Base-by-base conservation (phyloP, 176 grass and related monocot genomes). In the Tuctoria greenei region DNA sequence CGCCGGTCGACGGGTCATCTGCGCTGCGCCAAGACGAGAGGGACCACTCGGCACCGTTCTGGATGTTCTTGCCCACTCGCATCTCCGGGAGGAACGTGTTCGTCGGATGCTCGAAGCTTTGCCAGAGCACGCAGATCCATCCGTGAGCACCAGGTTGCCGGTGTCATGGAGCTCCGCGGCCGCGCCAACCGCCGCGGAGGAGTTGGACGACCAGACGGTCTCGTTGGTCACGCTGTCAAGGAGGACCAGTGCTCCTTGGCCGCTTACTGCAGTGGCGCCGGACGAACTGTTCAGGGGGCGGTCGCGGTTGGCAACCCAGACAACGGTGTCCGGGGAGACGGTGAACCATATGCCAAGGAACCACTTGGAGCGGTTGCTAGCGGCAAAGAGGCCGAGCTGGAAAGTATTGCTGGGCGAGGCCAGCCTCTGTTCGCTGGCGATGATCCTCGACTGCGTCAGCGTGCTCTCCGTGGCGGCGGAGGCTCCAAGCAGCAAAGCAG, bases 301-400 rank as follows among this genome's bases (percentile, higher is more conserved):
- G 62, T 79, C 82, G 31, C 90, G 74, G 74, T 93, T 93, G 61
- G 90, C 84, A 46, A 93, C 86, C 90, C 90, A 93, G n/a, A 93
- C 67, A 6, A 93, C 46, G 58, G 68, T 73, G 35, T 38, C 42
- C 14, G 87, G 67, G 25, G 81, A 65, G 36, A 76, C 68, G 39
- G 66, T 75, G 78, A 81, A 93, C 91, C 87, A 90, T 26, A 93
- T 87, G 40, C 91, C 91, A 0, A 89, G 72, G 18, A 21, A 93
- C 60, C 78, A 64, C 50, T 57, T 79, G 31, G 73, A 38, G 42
- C 21, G 42, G 31, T 51, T 52, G 71, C 61, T 46, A 15, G 64
- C 16, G 31, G 72, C 21, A 52, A 90, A 93, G 87, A 93, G 80
- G 39, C 87, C 87, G 1, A 93, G 77, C 58, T 82, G 46, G 57